Base-by-base conservation (phyloP, 1,284 basidiomycete genomes). In the Chalciporus sp. region DNA sequence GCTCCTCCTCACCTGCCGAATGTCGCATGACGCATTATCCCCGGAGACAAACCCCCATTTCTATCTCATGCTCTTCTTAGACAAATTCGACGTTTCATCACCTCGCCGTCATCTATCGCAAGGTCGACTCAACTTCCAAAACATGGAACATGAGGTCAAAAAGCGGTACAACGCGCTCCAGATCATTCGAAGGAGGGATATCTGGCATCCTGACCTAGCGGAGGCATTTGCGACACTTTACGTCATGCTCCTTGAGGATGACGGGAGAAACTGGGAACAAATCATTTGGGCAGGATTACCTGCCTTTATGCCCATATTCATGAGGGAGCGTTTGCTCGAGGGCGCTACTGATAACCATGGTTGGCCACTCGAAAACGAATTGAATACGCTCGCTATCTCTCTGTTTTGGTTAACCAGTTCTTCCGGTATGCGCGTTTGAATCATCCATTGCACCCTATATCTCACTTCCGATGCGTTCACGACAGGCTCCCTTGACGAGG, bases 241-340 rank as follows among this genome's bases (percentile, higher is more conserved):
- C 61, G 64, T 82, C 47, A 86, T 90, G 83, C 68, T 86, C 61
- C 64, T 83, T 54, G 72, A 84, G 69, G 76, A 82, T 71, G 65
- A 85, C 51, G 79, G 77, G 37, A 78, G 76, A 62, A 88, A 88
- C 64, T 57, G 76, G 29, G 70, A 72, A 27, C 83, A 83, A 57
- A 71, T 88, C n/a, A 58, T 75, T 35, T 73, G 75, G 62, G 78
- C 76, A 3, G 70, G 70, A 39, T 62, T 82, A 7, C 69, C 73
- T 4, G 44, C 56, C 0, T 76, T 83, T 50, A 67, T 83, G 17
- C 62, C 70, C 29, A 54, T 42, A 1, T 81, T 74, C 53, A 55
- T 84, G 28, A 64, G 68, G 26, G 54, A 67, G 9, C 71, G 73
- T 27, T 61, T 83, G 12, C 69, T 75, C 29, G 68, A 71, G 37